These are phyloP conservation scores for Fusarium bactridioides DNA, from an alignment of 2,329 filamentous ascomycete species.

Conservation along the genomic window DNA sequence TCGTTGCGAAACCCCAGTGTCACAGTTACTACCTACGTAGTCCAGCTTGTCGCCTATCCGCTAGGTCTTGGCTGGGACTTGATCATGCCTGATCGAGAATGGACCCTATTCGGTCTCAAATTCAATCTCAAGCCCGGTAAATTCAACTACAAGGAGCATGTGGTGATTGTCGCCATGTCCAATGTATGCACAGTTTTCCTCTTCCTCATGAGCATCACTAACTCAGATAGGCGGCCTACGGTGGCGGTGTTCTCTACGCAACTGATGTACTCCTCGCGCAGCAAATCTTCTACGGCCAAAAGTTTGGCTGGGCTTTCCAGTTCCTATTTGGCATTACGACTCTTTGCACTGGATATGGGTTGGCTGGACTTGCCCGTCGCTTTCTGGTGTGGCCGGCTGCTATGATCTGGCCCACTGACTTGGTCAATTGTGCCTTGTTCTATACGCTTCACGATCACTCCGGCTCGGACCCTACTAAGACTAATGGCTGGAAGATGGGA, in stretches of 20 bases:
- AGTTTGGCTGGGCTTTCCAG: slow-evolving; percentile 63
- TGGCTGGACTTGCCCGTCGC: slow-evolving; percentile 62
- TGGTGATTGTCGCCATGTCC: slow-evolving; percentile 70
- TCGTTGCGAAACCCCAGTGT: slow-evolving; percentile 67
- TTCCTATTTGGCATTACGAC: slow-evolving; percentile 62
- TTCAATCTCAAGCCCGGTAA: slow-evolving; percentile 65
- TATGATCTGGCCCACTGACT: slow-evolving; percentile 66
- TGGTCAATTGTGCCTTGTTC: slow-evolving; percentile 63
- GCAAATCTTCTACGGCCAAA: slow-evolving; percentile 64
- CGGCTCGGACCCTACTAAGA: slow-evolving; percentile 56
- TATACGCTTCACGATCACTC: slow-evolving; percentile 57
- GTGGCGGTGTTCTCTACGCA: slow-evolving; percentile 65
- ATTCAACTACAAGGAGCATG: slow-evolving; percentile 70
- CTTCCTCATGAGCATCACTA: slow-evolving; percentile 23
- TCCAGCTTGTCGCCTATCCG: slow-evolving; percentile 69
- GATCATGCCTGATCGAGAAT: slow-evolving; percentile 61
- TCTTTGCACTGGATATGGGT: slow-evolving; percentile 64
- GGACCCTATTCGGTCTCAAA: slow-evolving; percentile 59
- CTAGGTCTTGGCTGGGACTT: slow-evolving; percentile 63
- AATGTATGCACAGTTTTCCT: slow-evolving; percentile 56
- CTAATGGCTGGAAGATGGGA: slow-evolving; percentile 69
- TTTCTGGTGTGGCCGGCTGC: slow-evolving; percentile 63
- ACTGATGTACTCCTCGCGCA: slow-evolving; percentile 60
- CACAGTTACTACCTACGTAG: slow-evolving; percentile 66
- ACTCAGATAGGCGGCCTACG: slow-evolving; percentile 60